Evolutionary conservation across 2,329 filamentous ascomycete genomes (phyloP), one percentile per base, ranked within the genome.

Genomic region (Nemania sp.): DNA sequence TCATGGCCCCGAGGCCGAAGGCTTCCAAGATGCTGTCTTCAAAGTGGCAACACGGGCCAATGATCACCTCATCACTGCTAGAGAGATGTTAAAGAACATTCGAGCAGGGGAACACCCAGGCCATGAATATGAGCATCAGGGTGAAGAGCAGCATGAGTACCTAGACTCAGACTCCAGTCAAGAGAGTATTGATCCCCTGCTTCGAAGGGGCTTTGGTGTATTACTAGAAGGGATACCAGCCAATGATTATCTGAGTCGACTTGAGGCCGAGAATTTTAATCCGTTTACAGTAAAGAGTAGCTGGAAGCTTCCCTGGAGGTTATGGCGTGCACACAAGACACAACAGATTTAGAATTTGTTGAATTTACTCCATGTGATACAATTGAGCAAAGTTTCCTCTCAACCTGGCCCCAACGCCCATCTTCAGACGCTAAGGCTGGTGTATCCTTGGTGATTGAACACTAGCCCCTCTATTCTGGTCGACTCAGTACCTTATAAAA

Each of bases 51-150:
- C 96, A 0, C 88, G 95, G 43, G 96, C 96, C 6, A 97, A 97
- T 76, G 96, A 99, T 78, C 96, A 99, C 80, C 84, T 99, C 38
- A 97, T 98, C 73, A 98, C 95, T 0, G 95, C 92, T 1, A 86
- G 94, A 67, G 93, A 97, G 78, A 97, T 99, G 94, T 80, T 98
- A 68, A 90, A 89, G 76, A 93, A 92, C 74, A 82, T 97, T 22
- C 88, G 88, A 62, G 89, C 89, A 3, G 93, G 94, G 1, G 82
- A 91, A 73, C 90, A 89, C 56, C 88, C 93, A 0, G 93, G 91
- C 0, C 95, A 98, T 78, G 93, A 93, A 5, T 98, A 95, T 78
- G 95, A 98, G 80, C 93, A 98, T 76, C 87, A 92, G 68, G 88
- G 89, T 32, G 93, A 97, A 77, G 89, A 89, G 58, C 93, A 92